phyloP scores from a whole-genome alignment of 2,329 filamentous ascomycete species.

The Arthroderma sp. region DNA sequence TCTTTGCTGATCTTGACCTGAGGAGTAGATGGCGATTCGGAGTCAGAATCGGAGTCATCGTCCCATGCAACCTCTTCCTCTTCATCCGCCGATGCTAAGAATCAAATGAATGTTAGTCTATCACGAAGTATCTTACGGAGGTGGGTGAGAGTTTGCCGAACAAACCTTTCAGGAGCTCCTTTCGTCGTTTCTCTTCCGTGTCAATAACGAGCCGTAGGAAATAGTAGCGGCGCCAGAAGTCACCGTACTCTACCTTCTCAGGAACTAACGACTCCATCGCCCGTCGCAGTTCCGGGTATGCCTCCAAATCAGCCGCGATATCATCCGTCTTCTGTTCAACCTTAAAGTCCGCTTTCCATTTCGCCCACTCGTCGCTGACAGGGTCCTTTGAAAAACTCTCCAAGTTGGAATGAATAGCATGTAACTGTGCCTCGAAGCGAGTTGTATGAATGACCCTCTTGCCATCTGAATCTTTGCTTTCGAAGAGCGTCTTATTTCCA shows the following conservation, averaged over 20 bases:
- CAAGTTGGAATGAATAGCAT: conserved; percentile 78
- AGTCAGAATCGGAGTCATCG: conserved; percentile 44
- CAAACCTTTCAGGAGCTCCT: conserved; percentile 81
- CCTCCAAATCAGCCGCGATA: conserved; percentile 69
- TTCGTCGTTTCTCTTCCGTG: conserved; percentile 75
- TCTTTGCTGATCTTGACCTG: conserved; percentile 28
- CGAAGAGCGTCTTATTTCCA: conserved; percentile 59
- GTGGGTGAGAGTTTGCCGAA: neutral
- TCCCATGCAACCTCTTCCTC: conserved; percentile 59
- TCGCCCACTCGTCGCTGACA: conserved; percentile 56
- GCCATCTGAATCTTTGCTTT: conserved; percentile 78
- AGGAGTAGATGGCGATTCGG: conserved; percentile 29
- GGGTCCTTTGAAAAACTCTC: conserved; percentile 79
- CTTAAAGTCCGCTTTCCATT: conserved; percentile 63
- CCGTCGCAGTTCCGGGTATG: conserved; percentile 67
- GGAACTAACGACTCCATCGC: conserved; percentile 98
- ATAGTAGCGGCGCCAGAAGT: conserved; percentile 94
- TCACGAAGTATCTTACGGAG: neutral
- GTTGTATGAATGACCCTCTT: conserved; percentile 92
- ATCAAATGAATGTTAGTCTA: conserved; percentile 1
- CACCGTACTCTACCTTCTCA: conserved; percentile 70
- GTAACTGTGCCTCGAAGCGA: conserved; percentile 85
- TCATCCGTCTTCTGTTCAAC: conserved; percentile 72
- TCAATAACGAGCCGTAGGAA: conserved; percentile 88
- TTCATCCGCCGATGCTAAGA: conserved; percentile 35